Evolutionary conservation across 495 filamentous ascomycete genomes (phyloP).

Genomic region (Penicillium coprophilum): DNA sequence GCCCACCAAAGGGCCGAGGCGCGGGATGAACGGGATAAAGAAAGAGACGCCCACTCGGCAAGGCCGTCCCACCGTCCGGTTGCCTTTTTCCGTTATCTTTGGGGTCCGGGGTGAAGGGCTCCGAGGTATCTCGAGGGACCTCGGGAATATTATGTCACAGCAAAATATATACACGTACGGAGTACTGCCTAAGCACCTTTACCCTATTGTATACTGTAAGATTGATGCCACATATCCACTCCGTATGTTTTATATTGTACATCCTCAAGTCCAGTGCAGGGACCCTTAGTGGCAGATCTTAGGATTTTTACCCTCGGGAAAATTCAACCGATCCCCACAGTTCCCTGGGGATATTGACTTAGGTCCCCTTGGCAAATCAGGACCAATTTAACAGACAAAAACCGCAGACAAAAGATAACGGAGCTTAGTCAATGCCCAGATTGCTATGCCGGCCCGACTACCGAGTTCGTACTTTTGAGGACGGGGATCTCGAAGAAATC

Average conservation of each 20-base stretch:
- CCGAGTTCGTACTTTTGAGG: constrained; percentile 1
- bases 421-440: not conserved
- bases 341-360: not conserved
- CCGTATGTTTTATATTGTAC: no score
- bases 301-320: constrained; percentile 1
- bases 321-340: constrained; percentile 11
- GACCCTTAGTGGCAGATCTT: constrained; percentile 27
- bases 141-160: not conserved
- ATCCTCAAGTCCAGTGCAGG: constrained; percentile 6
- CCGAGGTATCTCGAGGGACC: no score
- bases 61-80: constrained; percentile 7
- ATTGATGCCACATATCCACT: no score
- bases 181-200: not conserved
- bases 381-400: not conserved
- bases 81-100: constrained; percentile 15
- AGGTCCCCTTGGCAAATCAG: not conserved
- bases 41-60: constrained; percentile 32
- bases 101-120: not conserved
- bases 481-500: not conserved
- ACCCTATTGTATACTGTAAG: not conserved
- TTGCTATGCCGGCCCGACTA: constrained; percentile 4
- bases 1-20: not conserved
- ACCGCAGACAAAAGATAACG: not conserved
- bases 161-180: not conserved
- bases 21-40: constrained; percentile 26